Percentiles rank a stretch among this genome's conserved stretches.
Evolutionary conservation across 1,284 basidiomycete species (phyloP).

Genomic region (Cystobasidium sp.): DNA sequence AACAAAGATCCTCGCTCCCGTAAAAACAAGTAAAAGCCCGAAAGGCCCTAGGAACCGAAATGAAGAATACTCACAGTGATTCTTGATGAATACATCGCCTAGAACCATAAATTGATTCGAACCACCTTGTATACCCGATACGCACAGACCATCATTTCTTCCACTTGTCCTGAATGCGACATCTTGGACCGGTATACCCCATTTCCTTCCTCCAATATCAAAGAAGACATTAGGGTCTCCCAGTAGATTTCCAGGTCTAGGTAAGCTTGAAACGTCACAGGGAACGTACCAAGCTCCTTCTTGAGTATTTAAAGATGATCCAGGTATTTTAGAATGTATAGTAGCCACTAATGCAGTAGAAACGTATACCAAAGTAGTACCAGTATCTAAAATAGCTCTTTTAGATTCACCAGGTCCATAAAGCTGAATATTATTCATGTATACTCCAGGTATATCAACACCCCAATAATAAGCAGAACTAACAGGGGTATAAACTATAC

Average conservation of each 20-base stretch:
- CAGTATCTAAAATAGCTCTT: slow-evolving; percentile 39
- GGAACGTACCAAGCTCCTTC: slow-evolving; percentile 44
- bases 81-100: slow-evolving; percentile 44
- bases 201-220: slow-evolving; percentile 25
- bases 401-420: slow-evolving; percentile 15
- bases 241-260: neutral
- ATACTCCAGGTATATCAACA: slow-evolving; percentile 30
- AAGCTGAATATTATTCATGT: slow-evolving; percentile 2
- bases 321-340: slow-evolving; percentile 25
- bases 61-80: slow-evolving; percentile 18
- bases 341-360: slow-evolving; percentile 4
- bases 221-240: slow-evolving; percentile 34
- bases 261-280: slow-evolving; percentile 11
- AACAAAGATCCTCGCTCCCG: neutral
- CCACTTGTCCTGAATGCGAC: slow-evolving; percentile 36
- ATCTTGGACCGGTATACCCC: slow-evolving; percentile 29
- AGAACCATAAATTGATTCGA: slow-evolving; percentile 31
- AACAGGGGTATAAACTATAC: slow-evolving; percentile 28
- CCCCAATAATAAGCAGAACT: slow-evolving; percentile 40
- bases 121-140: slow-evolving; percentile 41
- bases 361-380: slow-evolving; percentile 37
- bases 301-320: slow-evolving; percentile 7
- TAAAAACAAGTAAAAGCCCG: neutral
- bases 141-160: slow-evolving; percentile 34
- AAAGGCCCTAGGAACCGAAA: no score